Evolutionary conservation across 2,329 filamentous ascomycete species (phyloP), one percentile per base, ranked within the genome.

Genomic region (Cryphonectria carpinicola): DNA sequence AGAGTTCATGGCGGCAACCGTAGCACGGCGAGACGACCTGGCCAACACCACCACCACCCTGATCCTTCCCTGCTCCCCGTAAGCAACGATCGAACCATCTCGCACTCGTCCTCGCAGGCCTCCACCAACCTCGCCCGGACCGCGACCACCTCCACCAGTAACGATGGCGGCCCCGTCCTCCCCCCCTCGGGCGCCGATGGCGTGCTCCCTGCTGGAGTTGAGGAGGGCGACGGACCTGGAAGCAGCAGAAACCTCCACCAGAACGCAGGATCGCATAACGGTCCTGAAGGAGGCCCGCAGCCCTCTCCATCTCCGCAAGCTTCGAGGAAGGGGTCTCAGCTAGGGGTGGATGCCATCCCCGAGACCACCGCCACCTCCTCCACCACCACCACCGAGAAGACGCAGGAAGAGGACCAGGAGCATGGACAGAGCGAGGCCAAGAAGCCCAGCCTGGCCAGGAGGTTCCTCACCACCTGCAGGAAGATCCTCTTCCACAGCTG

Each of bases 401-500:
- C 43, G 19, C 58, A 62, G 39, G 46, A 49, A n/a, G 74, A 70
- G 32, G 72, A 65, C 58, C 75, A 74, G 43, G 65, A 74, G 49
- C 63, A 71, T 14, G 73, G 77, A 28, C 61, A 43, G 25, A n/a
- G 25, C 49, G 70, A 77, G 68, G 77, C 19, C 19, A 11, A 78
- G 65, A 76, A 77, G 70, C 76, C 75, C 41, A 80, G 78, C 70
- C 74, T 80, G 66, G 72, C 75, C 69, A 76, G 74, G 71, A 78
- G 81, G 73, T 81, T 82, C 67, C 81, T 82, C 73, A 81, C 83
- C 77, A 88, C 90, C 78, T 81, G 85, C 74, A 86, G 84, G 85
- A 86, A 83, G 78, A 89, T 89, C 76, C 76, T 95, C 73, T 86
- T 90, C 60, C 89, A 93, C 78, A 94, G 90, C 83, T 94, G 91